Evolutionary conservation across 2,329 filamentous ascomycete species (phyloP).

Genomic region (Didymella lethalis): DNA sequence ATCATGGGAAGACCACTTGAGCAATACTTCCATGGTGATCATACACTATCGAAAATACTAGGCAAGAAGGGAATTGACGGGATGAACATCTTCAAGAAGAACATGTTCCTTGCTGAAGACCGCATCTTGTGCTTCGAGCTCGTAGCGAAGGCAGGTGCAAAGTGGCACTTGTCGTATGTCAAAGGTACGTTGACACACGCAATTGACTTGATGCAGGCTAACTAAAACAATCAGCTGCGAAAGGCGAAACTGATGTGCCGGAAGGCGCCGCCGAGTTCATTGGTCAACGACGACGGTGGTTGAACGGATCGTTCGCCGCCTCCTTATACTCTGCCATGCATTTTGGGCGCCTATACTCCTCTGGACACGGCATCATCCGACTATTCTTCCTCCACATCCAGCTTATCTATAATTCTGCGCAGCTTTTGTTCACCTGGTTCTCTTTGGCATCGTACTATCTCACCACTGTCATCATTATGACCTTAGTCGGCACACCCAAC

Average conservation of each 20-base stretch:
- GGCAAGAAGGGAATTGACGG: constrained; percentile 98
- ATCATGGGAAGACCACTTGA: background rate
- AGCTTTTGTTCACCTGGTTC: constrained; percentile 86
- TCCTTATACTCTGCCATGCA: constrained; percentile 70
- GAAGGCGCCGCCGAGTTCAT: constrained; percentile 96
- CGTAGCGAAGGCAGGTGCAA: constrained; percentile 13
- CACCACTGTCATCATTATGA: constrained; percentile 93
- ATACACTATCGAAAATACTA: constrained; percentile 70
- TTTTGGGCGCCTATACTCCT: constrained; percentile 69
- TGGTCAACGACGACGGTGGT: constrained; percentile 91
- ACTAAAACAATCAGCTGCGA: constrained; percentile 77
- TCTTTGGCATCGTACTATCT: constrained; percentile 82
- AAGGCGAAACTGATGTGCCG: constrained; percentile 95
- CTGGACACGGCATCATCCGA: constrained; percentile 90
- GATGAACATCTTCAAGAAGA: constrained; percentile 99
- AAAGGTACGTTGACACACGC: constrained; percentile 1
- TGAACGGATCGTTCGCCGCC: constrained; percentile 70
- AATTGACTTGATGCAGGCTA: background rate
- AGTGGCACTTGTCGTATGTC: constrained; percentile 8
- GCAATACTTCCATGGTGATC: background rate
- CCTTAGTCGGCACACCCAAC: constrained; percentile 73
- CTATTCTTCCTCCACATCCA: constrained; percentile 98
- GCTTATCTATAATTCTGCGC: constrained; percentile 88
- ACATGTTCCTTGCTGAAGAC: constrained; percentile 90
- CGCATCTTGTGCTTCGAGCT: constrained; percentile 74